Conservation (phyloP, 1,284 basidiomycete genomes). For the Hemileia vastatrix region DNA sequence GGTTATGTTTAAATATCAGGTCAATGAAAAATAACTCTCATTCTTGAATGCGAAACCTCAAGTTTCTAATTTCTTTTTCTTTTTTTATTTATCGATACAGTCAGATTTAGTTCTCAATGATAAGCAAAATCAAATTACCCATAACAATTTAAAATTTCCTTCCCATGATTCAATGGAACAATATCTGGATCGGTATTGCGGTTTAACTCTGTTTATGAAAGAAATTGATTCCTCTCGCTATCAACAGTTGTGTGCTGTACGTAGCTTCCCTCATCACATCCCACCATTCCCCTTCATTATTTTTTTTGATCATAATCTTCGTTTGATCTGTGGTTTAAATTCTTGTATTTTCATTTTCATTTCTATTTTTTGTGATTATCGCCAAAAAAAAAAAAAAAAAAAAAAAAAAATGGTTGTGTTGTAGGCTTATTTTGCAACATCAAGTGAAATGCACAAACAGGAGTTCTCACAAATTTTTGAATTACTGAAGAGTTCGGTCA, state of each 20-base stretch:
- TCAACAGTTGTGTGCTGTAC: slow-evolving; percentile 71
- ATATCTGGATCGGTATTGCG: slow-evolving; percentile 76
- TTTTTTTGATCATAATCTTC: no score
- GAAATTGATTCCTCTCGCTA: slow-evolving; percentile 84
- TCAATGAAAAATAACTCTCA: slow-evolving; percentile 24
- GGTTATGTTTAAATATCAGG: slow-evolving; percentile 81
- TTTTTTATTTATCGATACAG: slow-evolving; percentile 36
- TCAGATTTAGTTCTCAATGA: slow-evolving; percentile 45
- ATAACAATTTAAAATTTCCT: slow-evolving; percentile 46
- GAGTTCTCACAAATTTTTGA: slow-evolving; percentile 69
- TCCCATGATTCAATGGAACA: slow-evolving; percentile 65
- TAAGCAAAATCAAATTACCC: slow-evolving; percentile 33
- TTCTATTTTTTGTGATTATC: no score
- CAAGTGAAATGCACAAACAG: slow-evolving; percentile 64
- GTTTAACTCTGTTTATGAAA: slow-evolving; percentile 82
- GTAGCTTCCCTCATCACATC: slow-evolving; percentile 39
- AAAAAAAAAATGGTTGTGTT: no score
- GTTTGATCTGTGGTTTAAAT: no score
- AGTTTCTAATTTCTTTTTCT: slow-evolving; percentile 28
- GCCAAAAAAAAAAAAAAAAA: no score
- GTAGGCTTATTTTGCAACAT: slow-evolving; percentile 76
- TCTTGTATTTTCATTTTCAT: no score
- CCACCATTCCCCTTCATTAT: slow-evolving; percentile 1
- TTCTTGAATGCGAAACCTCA: slow-evolving; percentile 24
- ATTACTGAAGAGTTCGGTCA: slow-evolving; percentile 55